Conservation (phyloP, 2,329 filamentous ascomycete genomes). For the Sodiomyces alkalinus region DNA sequence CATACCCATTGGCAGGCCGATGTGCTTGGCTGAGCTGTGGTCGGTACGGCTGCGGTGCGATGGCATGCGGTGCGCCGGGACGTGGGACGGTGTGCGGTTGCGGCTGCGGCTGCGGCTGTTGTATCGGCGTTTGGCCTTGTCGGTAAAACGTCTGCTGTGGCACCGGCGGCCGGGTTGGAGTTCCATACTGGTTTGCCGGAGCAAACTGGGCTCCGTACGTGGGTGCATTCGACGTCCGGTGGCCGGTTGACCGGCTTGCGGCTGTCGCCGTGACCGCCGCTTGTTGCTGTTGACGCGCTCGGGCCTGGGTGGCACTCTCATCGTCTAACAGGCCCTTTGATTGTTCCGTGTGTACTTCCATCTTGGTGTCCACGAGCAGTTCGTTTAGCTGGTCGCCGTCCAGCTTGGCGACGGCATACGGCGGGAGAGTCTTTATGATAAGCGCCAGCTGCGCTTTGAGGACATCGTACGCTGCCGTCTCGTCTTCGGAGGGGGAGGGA, state of each 20-base stretch:
- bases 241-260: slow-evolving; percentile 16
- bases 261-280: slow-evolving; percentile 11
- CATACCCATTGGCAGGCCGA: slow-evolving; percentile 31
- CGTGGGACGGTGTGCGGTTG: slow-evolving; percentile 19
- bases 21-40: slow-evolving; percentile 28
- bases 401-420: slow-evolving; percentile 73
- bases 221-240: slow-evolving; percentile 21
- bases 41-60: slow-evolving; percentile 15
- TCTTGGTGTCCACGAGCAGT: slow-evolving; percentile 64
- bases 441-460: slow-evolving; percentile 61
- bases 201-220: slow-evolving; percentile 28
- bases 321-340: slow-evolving; percentile 73
- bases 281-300: slow-evolving; percentile 23
- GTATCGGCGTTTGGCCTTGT: slow-evolving; percentile 22
- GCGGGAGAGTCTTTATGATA: slow-evolving; percentile 62
- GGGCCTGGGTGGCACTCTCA: slow-evolving; percentile 50
- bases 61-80: slow-evolving; percentile 16
- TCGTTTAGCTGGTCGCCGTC: slow-evolving; percentile 76
- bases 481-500: slow-evolving; percentile 50
- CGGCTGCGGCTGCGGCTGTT: no score
- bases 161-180: slow-evolving; percentile 28
- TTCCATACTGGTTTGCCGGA: slow-evolving; percentile 28
- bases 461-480: slow-evolving; percentile 49
- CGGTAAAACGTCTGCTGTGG: slow-evolving; percentile 29
- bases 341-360: slow-evolving; percentile 57